Evolutionary conservation across 495 filamentous ascomycete species (phyloP), one percentile per base, ranked within the genome.

Genomic region (Podospora conica): DNA sequence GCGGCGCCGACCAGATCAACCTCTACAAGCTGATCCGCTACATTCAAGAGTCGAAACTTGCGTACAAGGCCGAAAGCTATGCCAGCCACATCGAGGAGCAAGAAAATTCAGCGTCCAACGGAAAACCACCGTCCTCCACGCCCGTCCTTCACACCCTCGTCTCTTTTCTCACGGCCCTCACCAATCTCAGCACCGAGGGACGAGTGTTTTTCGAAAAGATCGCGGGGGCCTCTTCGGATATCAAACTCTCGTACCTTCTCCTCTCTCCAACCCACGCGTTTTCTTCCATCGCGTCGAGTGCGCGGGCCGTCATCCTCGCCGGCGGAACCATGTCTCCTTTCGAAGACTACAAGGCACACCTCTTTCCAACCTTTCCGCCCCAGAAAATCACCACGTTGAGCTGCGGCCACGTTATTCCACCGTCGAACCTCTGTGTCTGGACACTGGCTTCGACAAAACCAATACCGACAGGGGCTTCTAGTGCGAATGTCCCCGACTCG

Each of bases 271-370:
- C 92, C 1, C 86, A 93, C 73, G 90, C 96, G 69, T 98, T 98
- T 76, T 88, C 88, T 21, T 89, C 91, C 53, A 89, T 98, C 71
- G 92, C 95, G 1, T 87, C 91, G 57, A 87, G 92, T 69, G 92
- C 94, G 9, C 82, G 92, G 59, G 90, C 95, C 3, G 91, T 98
- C 3, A 91, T 98, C 58, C 79, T 98, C 18, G 96, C 92, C 12
- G 95, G 95, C 61, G 95, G 95, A 3, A 98, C 95, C 9, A 98
- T 98, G 96, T 96, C 93, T 48, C 95, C 96, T 3, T 95, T 98
- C 83, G 84, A 87, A 24, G 95, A 97, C 74, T 98, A 96, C 74
- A 85, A 82, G 59, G 83, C 87, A 7, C 89, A 96, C 70, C 83
- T 98, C 18, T 95, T 98, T 71, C 89, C 93, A 1, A 90, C 91